phyloP scores from a whole-genome alignment of 148 eudicot species.

The Bassia scoparia region DNA sequence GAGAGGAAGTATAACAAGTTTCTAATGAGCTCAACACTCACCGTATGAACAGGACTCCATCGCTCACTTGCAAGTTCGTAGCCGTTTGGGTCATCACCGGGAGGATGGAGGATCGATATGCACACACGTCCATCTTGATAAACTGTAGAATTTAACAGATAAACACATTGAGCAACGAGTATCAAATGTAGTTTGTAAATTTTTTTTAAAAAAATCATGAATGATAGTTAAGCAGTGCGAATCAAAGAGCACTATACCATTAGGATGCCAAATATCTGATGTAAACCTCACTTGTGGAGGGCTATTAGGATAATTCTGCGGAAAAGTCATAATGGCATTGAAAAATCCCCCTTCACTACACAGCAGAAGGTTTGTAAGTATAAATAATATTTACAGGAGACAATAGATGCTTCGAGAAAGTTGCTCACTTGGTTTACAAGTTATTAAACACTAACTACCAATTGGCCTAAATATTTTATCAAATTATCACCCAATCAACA shows the following conservation, averaged over 20 bases:
- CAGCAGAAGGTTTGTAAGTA: slow-evolving; percentile 13
- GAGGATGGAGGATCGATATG: slow-evolving; percentile 97
- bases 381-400: neutral
- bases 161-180: slow-evolving; percentile 10
- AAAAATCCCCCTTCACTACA: slow-evolving; percentile 74
- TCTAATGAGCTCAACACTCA: slow-evolving; percentile 27
- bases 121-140: slow-evolving; percentile 90
- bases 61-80: slow-evolving; percentile 99
- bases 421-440: neutral
- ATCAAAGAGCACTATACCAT: slow-evolving; percentile 40
- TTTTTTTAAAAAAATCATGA: neutral
- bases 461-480: neutral
- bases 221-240: slow-evolving; percentile 1
- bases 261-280: slow-evolving; percentile 80
- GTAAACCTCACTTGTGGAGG: slow-evolving; percentile 72
- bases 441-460: neutral
- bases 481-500: neutral
- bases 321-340: slow-evolving; percentile 72
- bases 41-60: slow-evolving; percentile 99
- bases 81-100: slow-evolving; percentile 98
- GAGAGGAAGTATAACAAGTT: neutral
- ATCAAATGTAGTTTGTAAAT: neutral
- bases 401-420: neutral
- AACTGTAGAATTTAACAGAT: slow-evolving; percentile 39
- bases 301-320: slow-evolving; percentile 63